These are phyloP conservation scores for Pythium chondricola DNA, from an alignment of 352 stramenopile species.

Conservation along the genomic window DNA sequence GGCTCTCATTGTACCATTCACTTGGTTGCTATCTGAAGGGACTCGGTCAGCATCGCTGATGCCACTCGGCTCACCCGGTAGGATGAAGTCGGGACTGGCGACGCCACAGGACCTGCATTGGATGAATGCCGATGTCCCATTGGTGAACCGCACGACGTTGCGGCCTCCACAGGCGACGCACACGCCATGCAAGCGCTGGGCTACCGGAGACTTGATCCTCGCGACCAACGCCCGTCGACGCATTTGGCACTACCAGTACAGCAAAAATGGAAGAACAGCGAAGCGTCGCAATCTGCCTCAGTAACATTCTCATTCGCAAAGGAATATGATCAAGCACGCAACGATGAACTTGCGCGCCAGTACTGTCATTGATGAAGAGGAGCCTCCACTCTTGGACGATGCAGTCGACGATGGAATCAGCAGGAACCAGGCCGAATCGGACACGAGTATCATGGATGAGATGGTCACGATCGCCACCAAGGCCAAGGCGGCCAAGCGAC, in stretches of 20 bases:
- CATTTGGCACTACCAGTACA: background rate
- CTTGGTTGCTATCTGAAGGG: constrained; percentile 23
- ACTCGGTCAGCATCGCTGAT: constrained; percentile 13
- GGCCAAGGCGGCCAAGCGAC: constrained; percentile 45
- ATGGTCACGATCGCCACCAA: constrained; percentile 51
- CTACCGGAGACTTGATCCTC: constrained; percentile 3
- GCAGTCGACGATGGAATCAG: background rate
- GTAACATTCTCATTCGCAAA: background rate
- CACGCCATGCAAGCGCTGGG: constrained; percentile 26
- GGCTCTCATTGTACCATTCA: constrained; percentile 7
- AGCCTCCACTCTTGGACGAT: constrained; percentile 36
- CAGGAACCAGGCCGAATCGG: constrained; percentile 28
- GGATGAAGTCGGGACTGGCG: constrained; percentile 40
- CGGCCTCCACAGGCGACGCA: constrained; percentile 48
- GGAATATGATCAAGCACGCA: background rate
- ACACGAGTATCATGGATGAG: constrained; percentile 65
- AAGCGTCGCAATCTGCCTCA: background rate
- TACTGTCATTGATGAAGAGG: constrained; percentile 20
- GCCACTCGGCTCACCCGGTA: constrained; percentile 17
- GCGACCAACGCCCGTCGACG: background rate
- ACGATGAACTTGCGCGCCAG: background rate
- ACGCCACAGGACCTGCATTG: constrained; percentile 48
- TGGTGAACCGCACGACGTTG: constrained; percentile 21
- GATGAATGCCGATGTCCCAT: constrained; percentile 12
- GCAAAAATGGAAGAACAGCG: constrained; percentile 1